Conservation (phyloP, 495 filamentous ascomycete species). For the Xylaria intraflava region DNA sequence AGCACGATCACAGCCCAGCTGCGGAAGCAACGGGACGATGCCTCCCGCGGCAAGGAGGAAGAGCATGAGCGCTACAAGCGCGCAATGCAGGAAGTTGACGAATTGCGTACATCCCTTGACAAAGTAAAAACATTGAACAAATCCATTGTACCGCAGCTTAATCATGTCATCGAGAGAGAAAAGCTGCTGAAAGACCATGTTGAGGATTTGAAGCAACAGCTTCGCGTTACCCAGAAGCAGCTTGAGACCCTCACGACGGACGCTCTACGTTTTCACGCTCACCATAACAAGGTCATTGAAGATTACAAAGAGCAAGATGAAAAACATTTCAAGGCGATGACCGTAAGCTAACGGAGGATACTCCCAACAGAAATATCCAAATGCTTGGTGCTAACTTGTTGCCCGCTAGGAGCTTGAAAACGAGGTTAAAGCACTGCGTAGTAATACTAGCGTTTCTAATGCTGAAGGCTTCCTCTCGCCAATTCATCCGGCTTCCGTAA, state of each 20-base stretch:
- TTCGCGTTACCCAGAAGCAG: slow-evolving; percentile 1
- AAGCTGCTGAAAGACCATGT: slow-evolving; percentile 6
- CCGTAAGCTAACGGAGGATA: neutral
- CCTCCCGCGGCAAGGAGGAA: slow-evolving; percentile 2
- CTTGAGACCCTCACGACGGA: neutral
- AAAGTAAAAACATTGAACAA: slow-evolving; percentile 4
- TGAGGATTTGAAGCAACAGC: slow-evolving; percentile 7
- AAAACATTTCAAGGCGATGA: slow-evolving; percentile 7
- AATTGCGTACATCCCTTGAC: neutral
- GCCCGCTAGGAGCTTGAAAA: slow-evolving; percentile 1
- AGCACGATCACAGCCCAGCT: slow-evolving; percentile 4
- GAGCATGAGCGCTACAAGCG: slow-evolving; percentile 11
- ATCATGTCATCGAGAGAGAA: neutral
- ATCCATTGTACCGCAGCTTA: neutral
- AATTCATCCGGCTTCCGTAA: slow-evolving; percentile 2
- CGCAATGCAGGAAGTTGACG: neutral
- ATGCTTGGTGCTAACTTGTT: neutral
- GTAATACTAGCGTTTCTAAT: neutral
- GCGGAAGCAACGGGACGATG: slow-evolving; percentile 6
- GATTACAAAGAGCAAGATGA: slow-evolving; percentile 12
- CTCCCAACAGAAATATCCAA: neutral
- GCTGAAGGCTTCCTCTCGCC: neutral
- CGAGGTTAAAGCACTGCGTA: slow-evolving; percentile 10
- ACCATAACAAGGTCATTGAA: slow-evolving; percentile 6
- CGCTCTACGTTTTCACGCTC: neutral